Conservation (phyloP, 257 asterid species). For the Solanum phureja region DNA sequence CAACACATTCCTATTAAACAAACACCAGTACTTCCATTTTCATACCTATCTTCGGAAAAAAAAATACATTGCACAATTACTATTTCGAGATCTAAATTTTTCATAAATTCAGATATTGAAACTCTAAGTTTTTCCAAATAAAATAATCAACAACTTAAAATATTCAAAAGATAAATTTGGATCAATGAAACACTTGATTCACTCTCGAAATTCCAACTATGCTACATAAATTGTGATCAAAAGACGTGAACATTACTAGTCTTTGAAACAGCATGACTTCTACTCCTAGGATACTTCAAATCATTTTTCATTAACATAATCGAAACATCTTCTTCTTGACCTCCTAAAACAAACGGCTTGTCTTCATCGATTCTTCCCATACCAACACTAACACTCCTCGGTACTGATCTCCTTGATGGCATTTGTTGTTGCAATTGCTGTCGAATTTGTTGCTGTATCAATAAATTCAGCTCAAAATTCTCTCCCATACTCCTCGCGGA, state of each 20-base stretch:
- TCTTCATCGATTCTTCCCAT: constrained; percentile 93
- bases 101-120: background rate
- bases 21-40: background rate
- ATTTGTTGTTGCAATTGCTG: background rate
- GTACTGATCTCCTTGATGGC: constrained; percentile 26
- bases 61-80: background rate
- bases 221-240: background rate
- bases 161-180: background rate
- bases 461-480: constrained; percentile 14
- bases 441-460: constrained; percentile 15
- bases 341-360: constrained; percentile 31
- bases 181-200: background rate
- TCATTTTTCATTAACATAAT: constrained; percentile 15
- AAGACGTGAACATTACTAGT: background rate
- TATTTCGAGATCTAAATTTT: background rate
- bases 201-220: background rate
- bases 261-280: constrained; percentile 42
- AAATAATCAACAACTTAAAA: background rate
- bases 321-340: background rate
- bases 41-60: background rate
- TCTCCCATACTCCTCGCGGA: constrained; percentile 24
- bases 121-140: background rate
- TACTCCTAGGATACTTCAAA: constrained; percentile 41
- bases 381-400: constrained; percentile 59
- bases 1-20: background rate